Base-by-base conservation (phyloP, 148 eudicot genomes). In the Vaccinium darrowii region DNA sequence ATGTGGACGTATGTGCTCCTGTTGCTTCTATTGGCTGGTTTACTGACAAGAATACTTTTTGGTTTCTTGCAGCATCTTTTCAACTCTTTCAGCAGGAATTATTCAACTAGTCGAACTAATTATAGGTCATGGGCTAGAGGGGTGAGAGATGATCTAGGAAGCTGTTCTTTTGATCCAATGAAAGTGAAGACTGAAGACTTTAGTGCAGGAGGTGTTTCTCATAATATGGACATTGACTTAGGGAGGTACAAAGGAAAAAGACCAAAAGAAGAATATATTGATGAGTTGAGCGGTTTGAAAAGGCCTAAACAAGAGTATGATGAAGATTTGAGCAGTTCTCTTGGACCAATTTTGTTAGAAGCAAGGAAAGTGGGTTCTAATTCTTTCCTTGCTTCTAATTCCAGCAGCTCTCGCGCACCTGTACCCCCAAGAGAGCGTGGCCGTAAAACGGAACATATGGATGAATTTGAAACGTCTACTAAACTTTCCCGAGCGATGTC, bases 281-380 rank as follows among this genome's bases (percentile, higher is more conserved):
- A 90, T 43, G 92, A 92, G 65, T 79, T 86, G 21, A 84, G 57
- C 75, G 82, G 85, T 84, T 87, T 89, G 49, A 94, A 93, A 84
- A 93, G 92, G 87, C 95, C 94, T 81, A 94, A 95, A 87, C 85
- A 90, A 91, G 98, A 94, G 83, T 89, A 83, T 23, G 89, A 85
- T 25, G 93, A 91, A 76, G 91, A 83, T 33, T 87, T 85, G 14
- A 87, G 76, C 86, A 80, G 82, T 82, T 75, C 69, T 80, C 23
- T 77, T 79, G 88, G 87, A 58, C 88, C 84, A 60, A 4, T 85
- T 8, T 87, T 84, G 90, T 88, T 87, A 86, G 88, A 86, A 78
- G 57, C 89, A 58, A 87, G 84, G 80, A 82, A 13, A 30, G 79
- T 57, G 60, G 86, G 81, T 21, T 73, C 88, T 53, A 76, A 39